These are phyloP conservation scores for Zoysia pacifica DNA, from an alignment of 176 grass and related monocot species.

Conservation along the genomic window DNA sequence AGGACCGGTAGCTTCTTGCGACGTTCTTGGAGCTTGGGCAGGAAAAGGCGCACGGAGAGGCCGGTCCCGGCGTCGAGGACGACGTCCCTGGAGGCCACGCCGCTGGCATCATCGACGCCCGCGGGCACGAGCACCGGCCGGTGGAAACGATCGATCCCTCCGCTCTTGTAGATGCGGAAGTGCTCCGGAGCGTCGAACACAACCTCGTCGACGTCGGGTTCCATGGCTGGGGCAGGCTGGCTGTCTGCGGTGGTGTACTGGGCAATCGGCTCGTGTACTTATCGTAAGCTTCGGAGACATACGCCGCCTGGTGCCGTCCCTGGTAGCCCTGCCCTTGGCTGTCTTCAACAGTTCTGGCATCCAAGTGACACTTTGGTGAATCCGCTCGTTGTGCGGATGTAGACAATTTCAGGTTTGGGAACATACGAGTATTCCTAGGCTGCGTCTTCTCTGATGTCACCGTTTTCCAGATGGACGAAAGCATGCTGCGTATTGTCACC, in stretches of 20 bases:
- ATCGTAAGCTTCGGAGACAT: background rate
- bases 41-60: constrained; percentile 62
- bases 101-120: constrained; percentile 39
- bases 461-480: too few species aligned
- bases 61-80: constrained; percentile 45
- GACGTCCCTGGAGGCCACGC: constrained; percentile 69
- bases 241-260: background rate
- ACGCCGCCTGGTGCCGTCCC: too few species aligned
- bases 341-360: too few species aligned
- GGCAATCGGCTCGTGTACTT: background rate
- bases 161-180: constrained; percentile 59
- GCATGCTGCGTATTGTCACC: too few species aligned
- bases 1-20: constrained; percentile 50
- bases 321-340: too few species aligned
- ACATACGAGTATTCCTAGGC: too few species aligned
- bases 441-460: too few species aligned
- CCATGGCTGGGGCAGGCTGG: background rate
- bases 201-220: background rate
- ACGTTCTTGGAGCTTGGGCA: constrained; percentile 23
- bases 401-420: too few species aligned
- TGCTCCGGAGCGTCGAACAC: constrained; percentile 9
- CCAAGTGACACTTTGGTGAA: too few species aligned
- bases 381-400: too few species aligned
- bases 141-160: constrained; percentile 43
- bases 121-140: constrained; percentile 17